Base-by-base conservation (phyloP, 306 rosid species). In the Comarum palustre region DNA sequence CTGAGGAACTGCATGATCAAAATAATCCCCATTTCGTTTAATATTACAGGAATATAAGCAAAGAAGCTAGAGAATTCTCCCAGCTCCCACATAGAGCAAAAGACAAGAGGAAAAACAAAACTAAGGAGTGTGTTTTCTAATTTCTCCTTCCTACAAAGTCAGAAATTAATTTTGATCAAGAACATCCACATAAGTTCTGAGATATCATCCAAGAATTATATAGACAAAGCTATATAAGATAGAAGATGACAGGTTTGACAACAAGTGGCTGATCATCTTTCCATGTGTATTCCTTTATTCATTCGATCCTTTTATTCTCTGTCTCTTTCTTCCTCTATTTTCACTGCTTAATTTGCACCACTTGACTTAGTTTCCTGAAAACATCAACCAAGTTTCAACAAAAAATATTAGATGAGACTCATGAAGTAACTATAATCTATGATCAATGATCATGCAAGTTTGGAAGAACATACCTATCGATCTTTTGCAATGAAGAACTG, bases 401-500 rank as follows among this genome's bases (percentile, higher is more conserved):
- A 55, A 63, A 32, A 36, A 5, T 36, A 27, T 27, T 19, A 58
- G 68, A 36, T 42, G 29, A 9, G 20, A 1, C 70, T 58, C 6
- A 39, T 39, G 25, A 2, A 9, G 24, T 5, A 61, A 63, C 31
- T 48, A 17, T 17, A 19, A 9, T 48, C 8, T 36, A 36, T 54
- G 60, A 14, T 24, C 68, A 29, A 31, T 9, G 9, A 48, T 43
- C 13, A 41, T 41, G 55, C 22, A 46, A 39, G 72, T 8, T n/a
- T 39, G 32, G 63, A 69, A 29, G 46, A 2, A 39, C 82, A 54
- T 80, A 94, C 99, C 96, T 72, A 89, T 89, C 36, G 99, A 94
- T 83, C 93, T 89, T 79, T 94, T 94, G 93, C 99, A 94, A 77
- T 94, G 97, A 24, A 91, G 97, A 80, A 94, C 97, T 45, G 99